These are phyloP conservation scores for Aspergillus sp. DNA, from an alignment of 2,329 filamentous ascomycete genomes.

Conservation along the genomic window DNA sequence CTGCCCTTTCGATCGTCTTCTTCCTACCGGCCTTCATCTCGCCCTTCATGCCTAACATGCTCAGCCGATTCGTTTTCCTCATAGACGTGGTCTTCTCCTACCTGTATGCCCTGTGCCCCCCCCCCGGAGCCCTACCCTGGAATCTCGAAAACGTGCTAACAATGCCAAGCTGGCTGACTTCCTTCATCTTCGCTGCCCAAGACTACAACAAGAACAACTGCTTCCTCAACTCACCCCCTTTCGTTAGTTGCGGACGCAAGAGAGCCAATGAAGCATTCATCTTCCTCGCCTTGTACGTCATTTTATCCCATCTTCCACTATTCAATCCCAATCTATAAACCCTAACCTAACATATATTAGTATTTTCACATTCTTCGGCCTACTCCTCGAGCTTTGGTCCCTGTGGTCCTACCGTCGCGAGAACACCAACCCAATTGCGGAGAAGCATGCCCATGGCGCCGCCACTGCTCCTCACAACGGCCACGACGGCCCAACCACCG, in stretches of 20 bases:
- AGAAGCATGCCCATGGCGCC: not conserved
- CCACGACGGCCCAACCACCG: slow-evolving; percentile 2
- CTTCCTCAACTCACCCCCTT: slow-evolving; percentile 31
- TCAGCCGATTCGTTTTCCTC: slow-evolving; percentile 38
- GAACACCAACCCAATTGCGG: slow-evolving; percentile 7
- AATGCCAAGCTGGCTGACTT: slow-evolving; percentile 42
- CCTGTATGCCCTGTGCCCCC: slow-evolving; percentile 31
- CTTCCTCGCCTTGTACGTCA: slow-evolving; percentile 47
- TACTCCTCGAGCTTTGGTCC: slow-evolving; percentile 37
- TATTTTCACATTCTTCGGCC: slow-evolving; percentile 43
- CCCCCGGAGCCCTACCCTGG: no score
- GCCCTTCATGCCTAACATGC: slow-evolving; percentile 37
- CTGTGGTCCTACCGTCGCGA: slow-evolving; percentile 36
- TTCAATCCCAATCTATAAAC: not conserved
- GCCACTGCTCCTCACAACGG: not conserved
- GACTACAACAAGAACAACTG: slow-evolving; percentile 42
- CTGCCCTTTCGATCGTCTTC: slow-evolving; percentile 40
- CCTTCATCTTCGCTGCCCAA: slow-evolving; percentile 49
- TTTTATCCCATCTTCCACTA: not conserved
- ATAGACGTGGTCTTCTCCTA: slow-evolving; percentile 49
- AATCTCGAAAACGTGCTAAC: not conserved
- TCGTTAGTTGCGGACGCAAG: slow-evolving; percentile 38
- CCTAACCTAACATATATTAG: slow-evolving; percentile 19
- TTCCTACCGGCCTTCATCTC: slow-evolving; percentile 44
- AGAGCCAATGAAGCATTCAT: slow-evolving; percentile 45